Percentiles rank a stretch among this genome's conserved stretches.
Evolutionary conservation across 2,329 filamentous ascomycete species (phyloP).

Genomic region (Apiospora malaysiana): DNA sequence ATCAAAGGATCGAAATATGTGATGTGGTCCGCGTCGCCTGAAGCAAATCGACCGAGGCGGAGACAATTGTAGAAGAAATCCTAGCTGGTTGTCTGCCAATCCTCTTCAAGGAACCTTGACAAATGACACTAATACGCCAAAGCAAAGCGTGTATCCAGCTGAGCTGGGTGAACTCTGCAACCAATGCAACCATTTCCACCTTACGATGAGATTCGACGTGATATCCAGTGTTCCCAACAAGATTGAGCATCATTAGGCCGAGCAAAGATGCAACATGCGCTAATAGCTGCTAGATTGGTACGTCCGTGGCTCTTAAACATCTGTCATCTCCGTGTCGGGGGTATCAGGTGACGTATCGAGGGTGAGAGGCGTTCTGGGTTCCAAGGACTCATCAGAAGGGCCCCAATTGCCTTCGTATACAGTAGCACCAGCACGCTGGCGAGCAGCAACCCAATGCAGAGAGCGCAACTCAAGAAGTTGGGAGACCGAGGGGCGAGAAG

Average conservation of each 20-base stretch:
- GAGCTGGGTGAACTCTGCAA: conserved; percentile 35
- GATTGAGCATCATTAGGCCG: conserved; percentile 37
- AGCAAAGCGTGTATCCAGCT: conserved; percentile 36
- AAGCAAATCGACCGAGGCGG: conserved; percentile 3
- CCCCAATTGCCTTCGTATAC: conserved; percentile 97
- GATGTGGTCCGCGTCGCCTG: background rate
- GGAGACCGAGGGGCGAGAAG: conserved; percentile 73
- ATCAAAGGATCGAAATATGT: background rate
- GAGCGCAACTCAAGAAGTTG: conserved; percentile 77
- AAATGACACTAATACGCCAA: background rate
- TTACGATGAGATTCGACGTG: conserved; percentile 33
- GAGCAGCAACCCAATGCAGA: conserved; percentile 78
- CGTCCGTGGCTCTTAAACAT: conserved; percentile 49
- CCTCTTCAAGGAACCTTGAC: background rate
- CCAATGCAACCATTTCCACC: conserved; percentile 31
- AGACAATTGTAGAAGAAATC: conserved; percentile 20
- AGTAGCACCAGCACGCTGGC: conserved; percentile 86
- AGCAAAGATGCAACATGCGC: conserved; percentile 25
- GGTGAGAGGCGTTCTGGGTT: conserved; percentile 34
- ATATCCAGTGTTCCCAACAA: conserved; percentile 37
- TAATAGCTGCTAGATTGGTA: conserved; percentile 30
- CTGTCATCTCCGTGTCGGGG: conserved; percentile 64
- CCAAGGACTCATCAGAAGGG: conserved; percentile 62
- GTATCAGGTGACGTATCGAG: conserved; percentile 17
- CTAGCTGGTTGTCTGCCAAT: conserved; percentile 12